phyloP scores from a whole-genome alignment of 176 grass and related monocot genomes.

The Hordeum vulgare region DNA sequence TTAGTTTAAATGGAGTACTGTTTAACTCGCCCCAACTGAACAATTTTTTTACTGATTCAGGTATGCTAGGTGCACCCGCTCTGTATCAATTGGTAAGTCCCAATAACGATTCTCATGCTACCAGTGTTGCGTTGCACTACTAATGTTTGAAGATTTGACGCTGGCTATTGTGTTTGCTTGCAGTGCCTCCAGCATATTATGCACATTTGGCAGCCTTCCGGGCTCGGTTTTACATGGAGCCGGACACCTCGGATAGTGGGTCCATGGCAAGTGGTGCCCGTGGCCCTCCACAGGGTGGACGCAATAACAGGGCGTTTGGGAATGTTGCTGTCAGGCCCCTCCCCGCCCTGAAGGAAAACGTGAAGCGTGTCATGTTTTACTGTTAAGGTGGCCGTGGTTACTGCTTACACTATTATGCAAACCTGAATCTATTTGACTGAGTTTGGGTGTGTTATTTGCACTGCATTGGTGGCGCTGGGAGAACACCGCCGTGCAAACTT shows the following conservation, averaged over 20 bases:
- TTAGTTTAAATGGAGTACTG: background rate
- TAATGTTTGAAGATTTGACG: background rate
- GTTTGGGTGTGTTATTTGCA: background rate
- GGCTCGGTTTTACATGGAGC: slow-evolving; percentile 89
- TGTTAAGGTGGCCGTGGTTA: slow-evolving; percentile 38
- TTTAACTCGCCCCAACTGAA: background rate
- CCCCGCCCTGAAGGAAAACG: slow-evolving; percentile 86
- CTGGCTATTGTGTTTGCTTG: slow-evolving; percentile 15
- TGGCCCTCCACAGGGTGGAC: slow-evolving; percentile 35
- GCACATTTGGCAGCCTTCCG: slow-evolving; percentile 87
- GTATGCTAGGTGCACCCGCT: slow-evolving; percentile 83
- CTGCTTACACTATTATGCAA: background rate
- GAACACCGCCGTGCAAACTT: background rate
- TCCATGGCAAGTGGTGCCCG: slow-evolving; percentile 63
- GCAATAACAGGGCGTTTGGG: slow-evolving; percentile 43
- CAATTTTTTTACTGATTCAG: slow-evolving; percentile 31
- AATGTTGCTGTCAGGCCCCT: slow-evolving; percentile 83
- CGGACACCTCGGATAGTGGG: slow-evolving; percentile 79
- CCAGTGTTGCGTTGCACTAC: background rate
- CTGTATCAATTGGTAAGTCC: slow-evolving; percentile 75
- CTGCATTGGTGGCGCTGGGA: background rate
- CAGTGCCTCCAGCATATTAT: slow-evolving; percentile 85
- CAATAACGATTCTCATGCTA: background rate
- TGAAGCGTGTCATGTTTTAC: slow-evolving; percentile 92
- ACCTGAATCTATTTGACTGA: background rate